Conservation (phyloP, 768 basidiomycete genomes). For the Boletus tylopilopsis region DNA sequence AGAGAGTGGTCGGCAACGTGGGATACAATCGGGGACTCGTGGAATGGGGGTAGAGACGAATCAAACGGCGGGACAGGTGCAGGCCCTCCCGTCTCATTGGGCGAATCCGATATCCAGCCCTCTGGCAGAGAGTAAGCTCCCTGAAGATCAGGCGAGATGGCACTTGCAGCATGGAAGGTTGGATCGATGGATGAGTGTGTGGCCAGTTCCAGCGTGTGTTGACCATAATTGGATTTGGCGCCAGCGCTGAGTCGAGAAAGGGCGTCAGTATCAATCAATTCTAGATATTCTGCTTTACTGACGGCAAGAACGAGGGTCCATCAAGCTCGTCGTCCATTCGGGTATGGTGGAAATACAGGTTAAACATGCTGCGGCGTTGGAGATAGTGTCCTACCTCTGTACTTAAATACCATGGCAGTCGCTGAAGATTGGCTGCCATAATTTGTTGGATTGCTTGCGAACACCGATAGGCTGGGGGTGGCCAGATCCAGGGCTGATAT, state of each 20-base stretch:
- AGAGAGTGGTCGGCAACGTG: neutral
- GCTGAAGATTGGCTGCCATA: conserved; percentile 13
- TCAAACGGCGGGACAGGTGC: neutral
- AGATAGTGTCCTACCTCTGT: neutral
- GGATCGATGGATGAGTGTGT: neutral
- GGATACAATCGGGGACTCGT: neutral
- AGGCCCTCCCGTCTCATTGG: neutral
- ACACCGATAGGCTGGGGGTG: neutral
- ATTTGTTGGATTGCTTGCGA: neutral
- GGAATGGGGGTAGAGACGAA: neutral
- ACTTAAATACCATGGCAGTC: conserved; percentile 8
- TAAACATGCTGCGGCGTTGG: conserved; percentile 6
- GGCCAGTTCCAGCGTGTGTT: neutral
- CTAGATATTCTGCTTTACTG: conserved; percentile 4
- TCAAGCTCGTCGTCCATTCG: neutral
- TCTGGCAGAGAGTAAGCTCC: neutral
- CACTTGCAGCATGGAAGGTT: neutral
- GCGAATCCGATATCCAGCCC: neutral
- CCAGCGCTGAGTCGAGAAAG: conserved; percentile 3
- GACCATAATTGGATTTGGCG: neutral
- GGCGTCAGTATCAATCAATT: conserved; percentile 6
- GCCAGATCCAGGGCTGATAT: conserved; percentile 5
- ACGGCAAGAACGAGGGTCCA: conserved; percentile 1
- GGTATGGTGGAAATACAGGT: neutral
- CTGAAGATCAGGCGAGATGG: neutral